phyloP scores from a whole-genome alignment of 1,284 basidiomycete species.

The Lignosus rhinocerotis region DNA sequence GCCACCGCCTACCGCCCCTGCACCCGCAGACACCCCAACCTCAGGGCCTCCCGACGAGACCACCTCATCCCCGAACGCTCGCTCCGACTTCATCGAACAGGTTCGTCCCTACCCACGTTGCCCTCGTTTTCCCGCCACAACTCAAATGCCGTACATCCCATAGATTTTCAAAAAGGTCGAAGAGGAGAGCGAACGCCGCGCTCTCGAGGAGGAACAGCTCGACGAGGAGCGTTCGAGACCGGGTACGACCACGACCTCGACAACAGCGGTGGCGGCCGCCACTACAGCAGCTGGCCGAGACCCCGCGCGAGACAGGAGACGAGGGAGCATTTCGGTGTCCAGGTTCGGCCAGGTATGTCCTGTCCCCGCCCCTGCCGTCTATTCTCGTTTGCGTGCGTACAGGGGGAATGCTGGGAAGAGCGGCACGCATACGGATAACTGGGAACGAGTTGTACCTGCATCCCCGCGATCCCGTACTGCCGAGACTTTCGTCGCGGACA shows the following conservation, averaged over 20 bases:
- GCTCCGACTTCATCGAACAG: constrained; percentile 25
- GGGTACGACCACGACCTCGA: background rate
- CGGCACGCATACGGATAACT: background rate
- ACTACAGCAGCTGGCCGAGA: background rate
- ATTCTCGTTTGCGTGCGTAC: background rate
- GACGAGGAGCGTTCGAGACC: constrained; percentile 13
- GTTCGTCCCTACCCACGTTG: constrained; percentile 9
- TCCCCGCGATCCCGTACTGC: background rate
- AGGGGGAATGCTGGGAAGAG: background rate
- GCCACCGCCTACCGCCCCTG: background rate
- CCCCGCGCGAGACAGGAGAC: constrained; percentile 18
- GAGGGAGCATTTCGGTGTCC: constrained; percentile 30
- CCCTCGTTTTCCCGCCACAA: background rate
- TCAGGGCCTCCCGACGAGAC: background rate
- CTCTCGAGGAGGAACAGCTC: constrained; percentile 15
- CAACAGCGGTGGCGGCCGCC: background rate
- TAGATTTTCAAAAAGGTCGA: constrained; percentile 32
- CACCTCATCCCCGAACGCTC: constrained; percentile 7
- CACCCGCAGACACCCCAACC: background rate
- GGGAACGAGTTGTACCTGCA: background rate
- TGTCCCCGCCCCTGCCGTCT: background rate
- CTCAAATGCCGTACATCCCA: background rate
- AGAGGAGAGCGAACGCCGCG: constrained; percentile 28
- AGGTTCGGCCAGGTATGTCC: constrained; percentile 28
- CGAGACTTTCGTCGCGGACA: background rate